Evolutionary conservation across 2,329 filamentous ascomycete genomes (phyloP).

Genomic region (Diplodia corticola): DNA sequence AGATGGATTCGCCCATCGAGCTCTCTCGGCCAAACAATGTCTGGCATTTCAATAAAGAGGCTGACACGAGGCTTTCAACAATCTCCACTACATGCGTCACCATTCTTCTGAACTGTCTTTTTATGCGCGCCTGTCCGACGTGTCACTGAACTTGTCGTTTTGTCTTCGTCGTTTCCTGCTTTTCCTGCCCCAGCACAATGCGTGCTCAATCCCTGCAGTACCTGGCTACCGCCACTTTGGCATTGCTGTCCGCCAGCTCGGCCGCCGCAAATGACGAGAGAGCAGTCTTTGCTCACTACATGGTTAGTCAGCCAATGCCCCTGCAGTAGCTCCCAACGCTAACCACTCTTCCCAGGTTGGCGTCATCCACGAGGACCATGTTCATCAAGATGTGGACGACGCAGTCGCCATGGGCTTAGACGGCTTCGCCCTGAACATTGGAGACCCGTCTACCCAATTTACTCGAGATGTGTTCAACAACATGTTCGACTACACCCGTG

Average conservation of each 20-base stretch:
- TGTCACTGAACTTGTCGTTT: not conserved
- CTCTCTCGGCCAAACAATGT: not conserved
- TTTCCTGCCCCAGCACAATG: not conserved
- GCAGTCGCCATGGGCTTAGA: slow-evolving; percentile 8
- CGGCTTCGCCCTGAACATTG: not conserved
- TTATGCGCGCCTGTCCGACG: not conserved
- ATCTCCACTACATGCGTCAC: slow-evolving; percentile 1
- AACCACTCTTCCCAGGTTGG: not conserved
- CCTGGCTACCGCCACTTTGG: not conserved
- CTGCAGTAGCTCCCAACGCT: not conserved
- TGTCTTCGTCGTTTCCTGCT: not conserved
- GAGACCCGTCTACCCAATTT: not conserved
- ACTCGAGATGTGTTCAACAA: not conserved
- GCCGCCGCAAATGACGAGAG: not conserved
- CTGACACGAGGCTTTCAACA: slow-evolving; percentile 5
- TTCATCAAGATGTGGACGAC: slow-evolving; percentile 3
- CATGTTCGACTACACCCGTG: slow-evolving; percentile 10
- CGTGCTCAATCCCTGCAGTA: not conserved
- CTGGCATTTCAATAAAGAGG: slow-evolving; percentile 6
- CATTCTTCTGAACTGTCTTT: not conserved
- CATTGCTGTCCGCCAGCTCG: not conserved
- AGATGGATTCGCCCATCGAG: not conserved
- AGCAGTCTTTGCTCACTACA: slow-evolving; percentile 11
- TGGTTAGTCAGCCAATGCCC: not conserved
- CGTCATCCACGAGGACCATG: not conserved